Percentiles rank a stretch among this genome's conserved stretches.
Evolutionary conservation across 108 stramenopile species (phyloP).

Genomic region (Bacterosira constricta): DNA sequence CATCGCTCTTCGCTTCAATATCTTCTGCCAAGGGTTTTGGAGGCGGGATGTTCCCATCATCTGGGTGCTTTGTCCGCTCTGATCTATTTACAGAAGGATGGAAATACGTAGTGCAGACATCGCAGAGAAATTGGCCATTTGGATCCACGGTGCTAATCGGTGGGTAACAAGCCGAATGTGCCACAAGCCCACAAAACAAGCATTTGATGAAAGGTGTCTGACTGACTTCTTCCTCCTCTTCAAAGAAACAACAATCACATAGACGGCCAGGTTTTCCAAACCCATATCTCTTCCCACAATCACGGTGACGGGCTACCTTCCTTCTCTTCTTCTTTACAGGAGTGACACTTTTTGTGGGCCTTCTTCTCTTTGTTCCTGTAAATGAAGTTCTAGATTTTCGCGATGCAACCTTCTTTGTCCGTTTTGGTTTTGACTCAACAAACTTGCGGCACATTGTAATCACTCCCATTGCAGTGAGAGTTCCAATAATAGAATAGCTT

Average conservation of each 20-base stretch:
- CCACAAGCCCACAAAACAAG: constrained; percentile 2
- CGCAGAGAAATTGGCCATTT: constrained; percentile 1
- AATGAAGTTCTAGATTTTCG: background rate
- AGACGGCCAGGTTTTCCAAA: background rate
- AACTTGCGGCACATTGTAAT: no score
- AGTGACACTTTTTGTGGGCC: background rate
- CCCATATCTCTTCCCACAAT: constrained; percentile 9
- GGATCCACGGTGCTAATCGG: background rate
- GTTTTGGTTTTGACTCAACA: no score
- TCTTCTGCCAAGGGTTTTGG: background rate
- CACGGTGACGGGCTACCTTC: background rate
- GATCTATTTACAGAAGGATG: constrained; percentile 1
- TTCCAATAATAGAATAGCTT: no score
- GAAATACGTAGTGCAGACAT: constrained; percentile 6
- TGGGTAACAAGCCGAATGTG: constrained; percentile 9
- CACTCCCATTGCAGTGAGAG: no score
- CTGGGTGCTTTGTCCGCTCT: background rate
- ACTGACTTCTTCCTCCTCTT: constrained; percentile 7
- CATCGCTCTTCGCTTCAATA: constrained; percentile 2
- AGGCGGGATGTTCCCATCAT: background rate
- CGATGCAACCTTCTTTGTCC: background rate
- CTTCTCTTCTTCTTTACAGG: background rate
- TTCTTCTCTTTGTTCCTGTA: background rate
- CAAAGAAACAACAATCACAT: constrained; percentile 6
- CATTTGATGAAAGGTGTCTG: constrained; percentile 7